These are phyloP conservation scores for Gastrodia elata DNA, from an alignment of 106 monocot species.

Conservation along the genomic window DNA sequence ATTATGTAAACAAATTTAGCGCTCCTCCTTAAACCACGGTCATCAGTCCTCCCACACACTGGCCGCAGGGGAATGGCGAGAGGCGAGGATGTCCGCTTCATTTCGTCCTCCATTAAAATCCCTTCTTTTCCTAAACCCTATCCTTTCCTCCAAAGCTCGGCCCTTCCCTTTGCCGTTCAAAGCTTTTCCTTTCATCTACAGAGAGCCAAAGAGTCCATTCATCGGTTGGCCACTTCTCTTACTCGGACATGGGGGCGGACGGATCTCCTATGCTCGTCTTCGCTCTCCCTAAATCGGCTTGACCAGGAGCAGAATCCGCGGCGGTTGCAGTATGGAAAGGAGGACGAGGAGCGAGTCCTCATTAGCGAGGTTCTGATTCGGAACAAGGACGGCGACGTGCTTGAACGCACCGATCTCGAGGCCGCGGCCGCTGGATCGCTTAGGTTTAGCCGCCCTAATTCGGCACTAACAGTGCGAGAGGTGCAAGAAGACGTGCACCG, in stretches of 20 bases:
- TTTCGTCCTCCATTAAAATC: constrained; percentile 50
- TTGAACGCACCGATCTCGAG: constrained; percentile 74
- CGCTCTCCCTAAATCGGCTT: constrained; percentile 5
- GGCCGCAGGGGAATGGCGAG: not conserved
- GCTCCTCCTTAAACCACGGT: too few relatives aligned
- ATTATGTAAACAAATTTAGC: too few relatives aligned
- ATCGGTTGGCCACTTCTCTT: constrained; percentile 7
- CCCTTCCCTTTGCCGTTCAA: constrained; percentile 47
- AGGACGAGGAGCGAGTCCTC: constrained; percentile 73
- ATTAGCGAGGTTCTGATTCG: constrained; percentile 89
- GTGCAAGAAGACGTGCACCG: constrained; percentile 93
- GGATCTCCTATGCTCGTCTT: constrained; percentile 15
- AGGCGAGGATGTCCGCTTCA: constrained; percentile 30
- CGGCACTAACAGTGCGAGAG: constrained; percentile 78
- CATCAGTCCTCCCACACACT: too few relatives aligned
- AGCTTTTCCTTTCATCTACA: constrained; percentile 27
- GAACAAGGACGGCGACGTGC: constrained; percentile 81
- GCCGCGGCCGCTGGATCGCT: constrained; percentile 56
- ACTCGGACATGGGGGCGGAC: not conserved
- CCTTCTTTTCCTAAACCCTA: constrained; percentile 10
- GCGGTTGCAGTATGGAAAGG: constrained; percentile 24
- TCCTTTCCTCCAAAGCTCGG: constrained; percentile 14
- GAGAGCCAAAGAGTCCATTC: constrained; percentile 24
- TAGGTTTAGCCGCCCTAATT: constrained; percentile 61
- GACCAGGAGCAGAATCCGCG: constrained; percentile 15